These are phyloP conservation scores for Cnidoscolus chayamansa DNA, from an alignment of 441 rosid species.

Conservation along the genomic window DNA sequence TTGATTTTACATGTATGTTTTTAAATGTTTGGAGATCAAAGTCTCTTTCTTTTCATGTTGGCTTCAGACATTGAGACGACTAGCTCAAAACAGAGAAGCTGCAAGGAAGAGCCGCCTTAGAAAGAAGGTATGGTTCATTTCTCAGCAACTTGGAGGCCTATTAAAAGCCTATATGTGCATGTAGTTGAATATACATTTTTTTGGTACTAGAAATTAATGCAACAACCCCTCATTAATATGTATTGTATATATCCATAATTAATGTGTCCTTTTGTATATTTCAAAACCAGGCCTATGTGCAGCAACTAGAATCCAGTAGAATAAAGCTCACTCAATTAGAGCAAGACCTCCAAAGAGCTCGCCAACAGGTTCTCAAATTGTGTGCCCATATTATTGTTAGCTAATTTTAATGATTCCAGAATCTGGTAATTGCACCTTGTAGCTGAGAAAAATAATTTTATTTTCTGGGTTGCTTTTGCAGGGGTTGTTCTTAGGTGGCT, in stretches of 20 bases:
- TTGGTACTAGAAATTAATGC: neutral
- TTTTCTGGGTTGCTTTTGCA: constrained; percentile 23
- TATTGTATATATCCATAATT: neutral
- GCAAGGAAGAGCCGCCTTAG: constrained; percentile 96
- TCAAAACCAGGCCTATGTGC: constrained; percentile 82
- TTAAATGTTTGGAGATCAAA: constrained; percentile 9
- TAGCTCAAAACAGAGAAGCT: constrained; percentile 99
- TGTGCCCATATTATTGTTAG: neutral
- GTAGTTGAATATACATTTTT: neutral
- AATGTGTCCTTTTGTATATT: neutral
- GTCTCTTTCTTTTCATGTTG: constrained; percentile 17
- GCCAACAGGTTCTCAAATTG: constrained; percentile 56
- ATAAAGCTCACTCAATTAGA: constrained; percentile 86
- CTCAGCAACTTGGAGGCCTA: constrained; percentile 10
- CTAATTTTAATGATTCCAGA: neutral
- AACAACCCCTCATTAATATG: neutral
- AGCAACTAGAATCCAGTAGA: constrained; percentile 94
- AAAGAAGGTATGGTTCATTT: constrained; percentile 58
- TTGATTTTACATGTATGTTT: neutral
- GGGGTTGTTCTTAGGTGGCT: constrained; percentile 70
- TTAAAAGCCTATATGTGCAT: neutral
- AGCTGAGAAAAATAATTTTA: neutral
- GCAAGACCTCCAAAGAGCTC: constrained; percentile 92
- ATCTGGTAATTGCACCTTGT: neutral
- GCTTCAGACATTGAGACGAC: constrained; percentile 85